Conservation (phyloP, 2,329 filamentous ascomycete species). For the Ophiostoma himal-ulmi region DNA sequence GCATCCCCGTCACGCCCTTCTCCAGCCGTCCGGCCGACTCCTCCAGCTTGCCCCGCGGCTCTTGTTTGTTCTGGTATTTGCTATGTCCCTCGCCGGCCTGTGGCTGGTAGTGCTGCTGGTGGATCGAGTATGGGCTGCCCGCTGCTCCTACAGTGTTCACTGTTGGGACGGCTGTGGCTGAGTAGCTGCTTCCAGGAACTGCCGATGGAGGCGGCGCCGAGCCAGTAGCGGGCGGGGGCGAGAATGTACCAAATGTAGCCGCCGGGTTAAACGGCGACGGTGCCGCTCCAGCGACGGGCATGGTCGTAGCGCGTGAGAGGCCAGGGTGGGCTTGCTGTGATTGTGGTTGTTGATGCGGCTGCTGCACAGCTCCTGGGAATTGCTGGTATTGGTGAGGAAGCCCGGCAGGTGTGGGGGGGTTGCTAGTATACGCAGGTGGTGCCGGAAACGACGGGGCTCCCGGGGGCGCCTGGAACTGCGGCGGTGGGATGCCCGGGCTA, state of each 20-base stretch:
- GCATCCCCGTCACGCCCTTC: constrained; percentile 62
- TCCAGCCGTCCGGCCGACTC: constrained; percentile 61
- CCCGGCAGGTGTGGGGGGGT: constrained; percentile 35
- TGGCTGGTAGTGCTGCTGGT: constrained; percentile 65
- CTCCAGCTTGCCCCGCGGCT: constrained; percentile 52
- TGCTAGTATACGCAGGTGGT: constrained; percentile 35
- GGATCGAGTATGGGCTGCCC: constrained; percentile 39
- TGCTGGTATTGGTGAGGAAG: constrained; percentile 27
- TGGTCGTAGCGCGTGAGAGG: constrained; percentile 44
- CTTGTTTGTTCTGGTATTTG: constrained; percentile 43
- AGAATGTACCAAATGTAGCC: constrained; percentile 30
- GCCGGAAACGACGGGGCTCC: constrained; percentile 38
- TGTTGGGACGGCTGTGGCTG: constrained; percentile 30
- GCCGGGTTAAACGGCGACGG: constrained; percentile 19
- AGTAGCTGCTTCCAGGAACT: not conserved
- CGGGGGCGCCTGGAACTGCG: constrained; percentile 36
- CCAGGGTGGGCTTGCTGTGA: constrained; percentile 36
- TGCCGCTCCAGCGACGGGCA: constrained; percentile 40
- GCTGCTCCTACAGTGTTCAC: constrained; percentile 22
- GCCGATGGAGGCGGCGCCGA: constrained; percentile 33
- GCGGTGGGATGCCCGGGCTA: constrained; percentile 37
- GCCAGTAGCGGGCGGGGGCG: constrained; percentile 41
- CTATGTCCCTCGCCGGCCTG: constrained; percentile 52
- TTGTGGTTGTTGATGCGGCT: not conserved
- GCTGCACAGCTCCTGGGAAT: not conserved